Base-by-base conservation (phyloP, 2,329 filamentous ascomycete genomes). In the Cordyceps farinosa region DNA sequence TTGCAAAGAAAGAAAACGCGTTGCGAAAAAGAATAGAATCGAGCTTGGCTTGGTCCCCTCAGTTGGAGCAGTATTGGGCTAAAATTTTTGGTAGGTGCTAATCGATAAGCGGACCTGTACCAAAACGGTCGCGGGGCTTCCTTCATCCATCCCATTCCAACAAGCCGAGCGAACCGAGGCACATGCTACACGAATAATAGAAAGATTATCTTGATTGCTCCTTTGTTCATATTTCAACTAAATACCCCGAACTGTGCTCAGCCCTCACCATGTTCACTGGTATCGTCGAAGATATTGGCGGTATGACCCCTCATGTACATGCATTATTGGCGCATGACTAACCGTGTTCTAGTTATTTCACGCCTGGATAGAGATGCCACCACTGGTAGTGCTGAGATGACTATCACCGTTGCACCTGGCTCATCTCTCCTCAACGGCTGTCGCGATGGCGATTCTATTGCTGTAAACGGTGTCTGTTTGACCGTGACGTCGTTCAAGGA, bases 381-480 rank as follows among this genome's bases (percentile, higher is more conserved):
- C 74, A 90, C 91, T 65, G 90, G 91, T 74, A 94, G 95, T 71
- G 97, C 93, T 58, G 95, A 92, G 50, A 83, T 98, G 71, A 97
- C 91, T 68, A 95, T 99, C 76, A 84, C 86, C 68, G 83, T 93
- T 68, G 80, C 82, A 13, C 79, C 84, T 9, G 79, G 79, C 68
- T 88, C 89, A 64, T 80, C 82, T n/a, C 90, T 99, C 65, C 88
- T 99, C 68, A 82, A 80, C 42, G 95, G 97, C 76, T 90, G 86
- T 68, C 87, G 92, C 69, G 82, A 96, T 30, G 95, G 95, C 68
- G 95, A 99, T 82, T 96, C 91, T 74, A 98, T 99, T 75, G 87
- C 89, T 74, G 85, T 99, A 75, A 99, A 99, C 79, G 95, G 95
- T 72, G 93, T 92, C 72, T 99, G 95, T 76, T 86, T 99, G 59